Base-by-base conservation (phyloP, 179 eudicot species). In the Silene noctiflora region DNA sequence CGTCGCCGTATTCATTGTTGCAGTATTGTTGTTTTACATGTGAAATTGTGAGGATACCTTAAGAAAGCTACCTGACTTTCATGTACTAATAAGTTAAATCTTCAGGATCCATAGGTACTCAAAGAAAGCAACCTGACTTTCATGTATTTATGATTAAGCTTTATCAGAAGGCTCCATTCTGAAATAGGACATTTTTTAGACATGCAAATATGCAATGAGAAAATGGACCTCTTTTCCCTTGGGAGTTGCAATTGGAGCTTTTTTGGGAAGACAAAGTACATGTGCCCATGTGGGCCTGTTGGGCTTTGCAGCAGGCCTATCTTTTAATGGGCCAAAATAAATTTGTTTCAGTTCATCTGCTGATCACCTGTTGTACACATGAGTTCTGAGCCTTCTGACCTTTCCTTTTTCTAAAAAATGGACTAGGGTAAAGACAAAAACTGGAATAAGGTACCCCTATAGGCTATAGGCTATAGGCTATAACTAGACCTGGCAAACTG, bases 41-140 rank as follows among this genome's bases (percentile, higher is more conserved):
- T 51, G 56, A 51, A 46, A 46, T 7, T 10, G 53, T 13, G 53
- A 10, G 21, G 8, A n/a, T 69, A 44, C 72, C 72, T 20, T 46
- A 10, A 27, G 70, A 67, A 2, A 67, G 71, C 19, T 67, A 67
- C 71, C 12, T 67, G 71, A 67, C 71, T 67, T 16, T 65, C 68
- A 64, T 64, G 67, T 31, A 65, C 44, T 31, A 5, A 4, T 69
- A 39, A 39, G 46, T 39, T 39, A 39, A 39, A 39, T 39, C 46
- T 39, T 39, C 1, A 39, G 46, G 1, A 7, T 39, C 46, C 46
- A 39, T 39, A 39, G 46, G 46, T 39, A 39, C 46, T 39, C 46
- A 6, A 39, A 39, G 46, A 39, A 6, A 39, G 46, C 56, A 3
- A 51, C 56, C 17, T 14, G 56, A 51, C 56, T 51, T 14, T 51